Evolutionary conservation across 2,329 filamentous ascomycete genomes (phyloP), one percentile per base, ranked within the genome.

Genomic region (Fusarium sublunatum): DNA sequence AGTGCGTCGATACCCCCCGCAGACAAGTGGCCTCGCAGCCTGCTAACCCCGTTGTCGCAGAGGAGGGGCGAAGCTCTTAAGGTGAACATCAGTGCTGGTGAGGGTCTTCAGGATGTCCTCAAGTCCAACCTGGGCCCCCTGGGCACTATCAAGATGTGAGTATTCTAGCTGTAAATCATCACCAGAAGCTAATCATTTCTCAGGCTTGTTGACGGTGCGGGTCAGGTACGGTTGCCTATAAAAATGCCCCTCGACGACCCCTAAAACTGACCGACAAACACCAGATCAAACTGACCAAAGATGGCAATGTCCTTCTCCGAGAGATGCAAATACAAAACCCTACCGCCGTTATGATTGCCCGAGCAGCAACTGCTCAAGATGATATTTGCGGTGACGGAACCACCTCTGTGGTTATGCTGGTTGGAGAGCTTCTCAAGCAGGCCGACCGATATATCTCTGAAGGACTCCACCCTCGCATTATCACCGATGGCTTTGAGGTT

Each of bases 351-450:
- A 90, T 90, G 87, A 90, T 90, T 76, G 87, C 87, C 54, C 82
- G 87, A 75, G 93, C 94, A 72, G 95, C 95, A 55, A 99, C 95
- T 34, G 95, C 95, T 68, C 94, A 99, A 78, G 95, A 99, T 78
- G 95, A 99, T 73, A 99, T 99, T 71, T 96, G 92, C 71, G 95
- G 95, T 74, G 95, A 99, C 78, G 95, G 95, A 73, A 99, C 95
- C 71, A 99, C 95, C 38, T 97, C 93, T 42, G 94, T 97, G 28
- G 95, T 99, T 48, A 82, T 99, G 71, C 81, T 98, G 76, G 93
- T 99, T 47, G 95, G 95, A 77, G 95, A 99, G 83, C 87, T 99
- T 59, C 81, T 99, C 75, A 99, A 98, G 86, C 95, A 99, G 82
- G 95, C 95, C 58, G 91, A 98, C 77, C 88, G 95, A 77, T 93